Base-by-base conservation (phyloP, 306 rosid species). In the Castanea sativa region DNA sequence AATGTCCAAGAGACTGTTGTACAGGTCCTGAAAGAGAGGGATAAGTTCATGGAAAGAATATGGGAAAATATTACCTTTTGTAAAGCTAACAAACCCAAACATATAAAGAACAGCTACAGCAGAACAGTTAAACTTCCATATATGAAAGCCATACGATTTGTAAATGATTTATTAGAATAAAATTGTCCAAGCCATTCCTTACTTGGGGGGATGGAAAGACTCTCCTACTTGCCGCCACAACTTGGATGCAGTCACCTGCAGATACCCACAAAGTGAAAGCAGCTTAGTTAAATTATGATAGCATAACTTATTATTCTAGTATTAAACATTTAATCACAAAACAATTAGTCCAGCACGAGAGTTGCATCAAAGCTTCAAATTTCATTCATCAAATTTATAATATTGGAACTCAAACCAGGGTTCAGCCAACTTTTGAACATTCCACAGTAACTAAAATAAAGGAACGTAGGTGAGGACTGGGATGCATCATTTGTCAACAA, bases 181-280 rank as follows among this genome's bases (percentile, higher is more conserved):
- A 83, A 70, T 30, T 15, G n/a, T 15, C 63, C 53, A 18, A 27
- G 67, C 9, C 21, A 35, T 38, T 82, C 49, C 93, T 90, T 89
- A 92, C 96, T 91, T 91, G 27, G 96, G 97, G 78, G 97, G 97
- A 76, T 91, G 88, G 90, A 93, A 93, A 59, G 96, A 91, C 86
- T 93, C 97, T 85, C 96, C 97, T 51, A 93, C 94, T 93, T 89
- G 96, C 79, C 97, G 92, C 97, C 97, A 91, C 76, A 93, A 81
- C 86, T 93, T 93, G 59, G 91, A 85, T 67, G 87, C 73, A 73
- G 96, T 93, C 86, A 93, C 97, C 97, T 90, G 73, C 84, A 79
- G 76, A 71, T 73, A 69, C 75, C 75, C 35, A 73, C 55, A 76
- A 58, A 78, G 60, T 52, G 74, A 73, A 71, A 69, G 74, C 69